phyloP scores from a whole-genome alignment of 1,139 yeast species.

The Meyerozyma smithsonii region DNA sequence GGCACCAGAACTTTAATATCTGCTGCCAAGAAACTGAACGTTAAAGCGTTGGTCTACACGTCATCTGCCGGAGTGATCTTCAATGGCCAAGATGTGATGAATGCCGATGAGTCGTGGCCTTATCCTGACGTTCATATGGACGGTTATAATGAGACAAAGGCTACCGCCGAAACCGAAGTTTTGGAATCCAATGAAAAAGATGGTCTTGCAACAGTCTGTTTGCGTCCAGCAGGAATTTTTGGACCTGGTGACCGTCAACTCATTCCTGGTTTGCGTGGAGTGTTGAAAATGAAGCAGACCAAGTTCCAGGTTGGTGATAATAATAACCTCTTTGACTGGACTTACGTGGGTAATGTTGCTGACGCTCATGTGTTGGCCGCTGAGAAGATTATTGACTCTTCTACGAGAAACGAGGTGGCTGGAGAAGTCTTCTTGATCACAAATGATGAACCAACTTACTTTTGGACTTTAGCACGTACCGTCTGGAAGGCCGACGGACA shows the following conservation, averaged over 20 bases:
- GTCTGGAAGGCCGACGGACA: constrained; percentile 97
- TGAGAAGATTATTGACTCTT: constrained; percentile 52
- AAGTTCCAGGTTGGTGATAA: constrained; percentile 93
- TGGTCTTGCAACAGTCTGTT: constrained; percentile 70
- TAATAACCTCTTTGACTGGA: constrained; percentile 90
- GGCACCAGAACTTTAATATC: constrained; percentile 78
- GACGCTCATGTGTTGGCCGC: constrained; percentile 95
- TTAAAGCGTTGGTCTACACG: constrained; percentile 82
- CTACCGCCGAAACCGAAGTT: constrained; percentile 82
- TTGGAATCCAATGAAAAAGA: constrained; percentile 58
- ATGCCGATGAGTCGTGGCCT: constrained; percentile 94
- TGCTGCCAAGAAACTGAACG: constrained; percentile 50
- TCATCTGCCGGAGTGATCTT: constrained; percentile 97
- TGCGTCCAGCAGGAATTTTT: constrained; percentile 96
- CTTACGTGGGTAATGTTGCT: constrained; percentile 99
- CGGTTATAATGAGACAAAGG: constrained; percentile 93
- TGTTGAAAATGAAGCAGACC: constrained; percentile 80
- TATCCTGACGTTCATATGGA: constrained; percentile 92
- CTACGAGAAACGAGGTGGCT: constrained; percentile 43
- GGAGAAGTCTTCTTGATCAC: constrained; percentile 91
- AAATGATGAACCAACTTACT: constrained; percentile 91
- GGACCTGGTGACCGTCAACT: constrained; percentile 98
- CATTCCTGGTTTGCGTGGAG: constrained; percentile 86
- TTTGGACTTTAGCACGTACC: constrained; percentile 95
- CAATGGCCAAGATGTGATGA: constrained; percentile 84